phyloP scores from a whole-genome alignment of 192 early-diverging fungal genomes.

The Coemansia sp. region DNA sequence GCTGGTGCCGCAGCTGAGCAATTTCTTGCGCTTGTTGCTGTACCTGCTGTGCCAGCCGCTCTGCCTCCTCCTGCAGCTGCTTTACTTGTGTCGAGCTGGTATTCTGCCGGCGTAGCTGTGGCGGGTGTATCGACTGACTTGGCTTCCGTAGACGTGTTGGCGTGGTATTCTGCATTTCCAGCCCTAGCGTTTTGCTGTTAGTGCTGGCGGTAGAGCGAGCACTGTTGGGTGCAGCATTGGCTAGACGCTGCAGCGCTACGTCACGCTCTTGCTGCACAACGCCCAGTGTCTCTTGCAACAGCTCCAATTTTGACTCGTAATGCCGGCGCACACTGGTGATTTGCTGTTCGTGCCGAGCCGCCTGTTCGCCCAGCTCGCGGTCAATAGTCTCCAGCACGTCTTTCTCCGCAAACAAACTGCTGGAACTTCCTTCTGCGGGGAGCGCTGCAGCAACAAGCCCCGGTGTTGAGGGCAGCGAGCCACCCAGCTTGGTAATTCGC shows the following conservation, averaged over 20 bases:
- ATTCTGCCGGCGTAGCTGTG: constrained; percentile 7
- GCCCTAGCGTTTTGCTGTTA: constrained; percentile 20
- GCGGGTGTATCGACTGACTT: constrained; percentile 19
- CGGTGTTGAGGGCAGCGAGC: constrained; percentile 26
- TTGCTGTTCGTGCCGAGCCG: constrained; percentile 50
- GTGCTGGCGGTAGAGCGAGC: background rate
- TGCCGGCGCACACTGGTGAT: constrained; percentile 48
- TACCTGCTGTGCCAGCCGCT: constrained; percentile 36
- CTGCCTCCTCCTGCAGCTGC: constrained; percentile 16
- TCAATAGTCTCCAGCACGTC: constrained; percentile 43
- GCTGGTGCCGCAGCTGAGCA: constrained; percentile 34
- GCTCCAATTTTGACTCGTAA: constrained; percentile 47
- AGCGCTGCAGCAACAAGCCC: constrained; percentile 9
- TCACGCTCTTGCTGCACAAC: constrained; percentile 51
- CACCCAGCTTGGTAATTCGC: constrained; percentile 22
- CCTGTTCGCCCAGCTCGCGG: constrained; percentile 48
- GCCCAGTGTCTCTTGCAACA: constrained; percentile 37
- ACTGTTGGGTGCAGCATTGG: constrained; percentile 21
- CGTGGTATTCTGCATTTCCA: constrained; percentile 11
- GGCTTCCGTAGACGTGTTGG: constrained; percentile 44
- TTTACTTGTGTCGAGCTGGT: background rate
- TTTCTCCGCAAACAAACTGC: constrained; percentile 18
- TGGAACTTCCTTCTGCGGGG: constrained; percentile 2
- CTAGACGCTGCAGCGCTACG: constrained; percentile 40
- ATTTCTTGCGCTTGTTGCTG: constrained; percentile 50